Percentiles rank a stretch among this genome's conserved stretches.
Conservation (phyloP, 1,284 basidiomycete genomes). For the Volvariella volvacea region DNA sequence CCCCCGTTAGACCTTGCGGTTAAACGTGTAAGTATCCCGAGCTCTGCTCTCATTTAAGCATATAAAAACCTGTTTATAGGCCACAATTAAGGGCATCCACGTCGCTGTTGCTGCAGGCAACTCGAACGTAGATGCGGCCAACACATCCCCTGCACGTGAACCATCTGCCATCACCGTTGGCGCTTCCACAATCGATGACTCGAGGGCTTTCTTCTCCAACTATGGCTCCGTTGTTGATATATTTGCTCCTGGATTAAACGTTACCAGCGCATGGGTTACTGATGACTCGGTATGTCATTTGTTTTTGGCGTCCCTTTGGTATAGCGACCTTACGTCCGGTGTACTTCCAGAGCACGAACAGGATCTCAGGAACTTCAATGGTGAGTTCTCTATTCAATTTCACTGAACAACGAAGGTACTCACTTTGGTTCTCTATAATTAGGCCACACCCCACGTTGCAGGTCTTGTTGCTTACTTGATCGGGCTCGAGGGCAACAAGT, state of each 20-base stretch:
- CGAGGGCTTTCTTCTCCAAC: slow-evolving; percentile 74
- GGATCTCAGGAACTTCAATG: slow-evolving; percentile 26
- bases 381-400: slow-evolving; percentile 1
- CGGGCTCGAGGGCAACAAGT: slow-evolving; percentile 16
- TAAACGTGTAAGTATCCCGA: slow-evolving; percentile 28
- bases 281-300: slow-evolving; percentile 27
- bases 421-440: background rate
- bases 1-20: slow-evolving; percentile 62
- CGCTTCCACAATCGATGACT: slow-evolving; percentile 63
- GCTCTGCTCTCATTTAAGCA: background rate
- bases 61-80: slow-evolving; percentile 9
- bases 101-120: slow-evolving; percentile 32
- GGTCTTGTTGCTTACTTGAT: slow-evolving; percentile 74
- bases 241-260: slow-evolving; percentile 69
- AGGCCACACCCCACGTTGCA: slow-evolving; percentile 43
- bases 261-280: slow-evolving; percentile 64
- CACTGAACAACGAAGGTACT: background rate
- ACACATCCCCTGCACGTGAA: slow-evolving; percentile 66
- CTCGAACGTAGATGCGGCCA: slow-evolving; percentile 52
- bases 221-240: slow-evolving; percentile 67
- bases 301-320: background rate
- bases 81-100: slow-evolving; percentile 21
- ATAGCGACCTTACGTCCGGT: background rate
- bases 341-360: slow-evolving; percentile 15
- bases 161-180: slow-evolving; percentile 73